phyloP scores from a whole-genome alignment of 257 asterid genomes.

The Salvia rosmarinus region DNA sequence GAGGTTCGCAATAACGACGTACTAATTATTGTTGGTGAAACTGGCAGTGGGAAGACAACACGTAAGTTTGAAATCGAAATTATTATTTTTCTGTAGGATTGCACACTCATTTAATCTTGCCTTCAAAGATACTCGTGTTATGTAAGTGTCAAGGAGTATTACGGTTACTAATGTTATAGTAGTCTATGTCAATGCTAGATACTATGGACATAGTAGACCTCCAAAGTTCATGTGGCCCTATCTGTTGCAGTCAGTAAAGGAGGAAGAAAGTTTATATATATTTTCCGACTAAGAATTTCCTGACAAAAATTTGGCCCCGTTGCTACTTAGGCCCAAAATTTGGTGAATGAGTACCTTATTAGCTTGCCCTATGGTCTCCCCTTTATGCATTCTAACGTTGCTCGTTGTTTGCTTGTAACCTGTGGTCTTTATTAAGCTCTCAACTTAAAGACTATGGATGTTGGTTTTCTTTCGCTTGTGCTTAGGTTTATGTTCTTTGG shows the following conservation, averaged over 20 bases:
- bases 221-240: slow-evolving; percentile 3
- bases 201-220: background rate
- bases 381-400: slow-evolving; percentile 15
- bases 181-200: slow-evolving; percentile 8
- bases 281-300: slow-evolving; percentile 1
- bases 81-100: background rate
- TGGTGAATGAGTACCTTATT: background rate
- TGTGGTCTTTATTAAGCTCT: slow-evolving; percentile 14
- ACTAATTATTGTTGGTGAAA: slow-evolving; percentile 92
- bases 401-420: background rate
- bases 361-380: slow-evolving; percentile 8
- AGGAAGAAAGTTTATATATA: slow-evolving; percentile 5
- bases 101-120: slow-evolving; percentile 3
- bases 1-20: slow-evolving; percentile 77
- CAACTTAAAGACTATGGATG: background rate
- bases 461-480: background rate
- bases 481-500: slow-evolving; percentile 24
- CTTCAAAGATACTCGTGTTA: slow-evolving; percentile 1
- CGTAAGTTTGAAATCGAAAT: slow-evolving; percentile 56
- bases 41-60: slow-evolving; percentile 98
- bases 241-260: slow-evolving; percentile 5
- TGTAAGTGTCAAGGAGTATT: background rate
- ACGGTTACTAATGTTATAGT: slow-evolving; percentile 3
- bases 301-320: slow-evolving; percentile 1
- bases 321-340: slow-evolving; percentile 8